These are phyloP conservation scores for Ocimum tenuiflorum DNA, from an alignment of 257 asterid genomes.

Conservation along the genomic window DNA sequence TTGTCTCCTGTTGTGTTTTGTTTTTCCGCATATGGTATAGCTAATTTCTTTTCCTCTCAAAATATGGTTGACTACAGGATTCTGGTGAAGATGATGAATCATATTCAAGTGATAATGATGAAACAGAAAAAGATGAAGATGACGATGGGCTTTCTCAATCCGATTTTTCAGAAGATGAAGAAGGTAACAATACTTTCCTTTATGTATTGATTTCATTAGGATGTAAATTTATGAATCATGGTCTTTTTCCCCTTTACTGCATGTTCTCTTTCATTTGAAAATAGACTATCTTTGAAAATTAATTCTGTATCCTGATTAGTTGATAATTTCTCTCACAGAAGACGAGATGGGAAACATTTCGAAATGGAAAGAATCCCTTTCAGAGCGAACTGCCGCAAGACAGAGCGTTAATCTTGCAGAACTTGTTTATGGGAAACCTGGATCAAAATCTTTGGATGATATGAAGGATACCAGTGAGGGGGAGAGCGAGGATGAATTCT, in stretches of 20 bases:
- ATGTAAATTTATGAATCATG: not conserved
- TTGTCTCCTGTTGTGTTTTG: not conserved
- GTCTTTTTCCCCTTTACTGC: not conserved
- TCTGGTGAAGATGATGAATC: constrained; percentile 42
- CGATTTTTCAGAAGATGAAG: constrained; percentile 42
- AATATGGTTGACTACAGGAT: constrained; percentile 35
- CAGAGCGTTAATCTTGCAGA: constrained; percentile 66
- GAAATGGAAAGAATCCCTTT: constrained; percentile 79
- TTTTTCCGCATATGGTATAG: not conserved
- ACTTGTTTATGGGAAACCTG: constrained; percentile 74
- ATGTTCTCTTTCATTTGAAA: not conserved
- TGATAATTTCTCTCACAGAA: constrained; percentile 32
- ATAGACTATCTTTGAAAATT: not conserved
- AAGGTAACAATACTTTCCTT: constrained; percentile 27
- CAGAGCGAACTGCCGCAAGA: constrained; percentile 56
- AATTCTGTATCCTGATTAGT: not conserved
- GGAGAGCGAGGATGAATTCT: constrained; percentile 77
- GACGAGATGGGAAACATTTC: constrained; percentile 62
- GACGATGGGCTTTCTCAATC: constrained; percentile 27
- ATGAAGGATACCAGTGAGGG: constrained; percentile 31
- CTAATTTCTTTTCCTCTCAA: not conserved
- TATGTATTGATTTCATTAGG: not conserved
- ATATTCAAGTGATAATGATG: constrained; percentile 26
- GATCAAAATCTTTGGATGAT: constrained; percentile 32
- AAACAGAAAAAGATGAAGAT: constrained; percentile 22